phyloP scores from a whole-genome alignment of 805 yeast genomes.

The Ogataea dorogensis region DNA sequence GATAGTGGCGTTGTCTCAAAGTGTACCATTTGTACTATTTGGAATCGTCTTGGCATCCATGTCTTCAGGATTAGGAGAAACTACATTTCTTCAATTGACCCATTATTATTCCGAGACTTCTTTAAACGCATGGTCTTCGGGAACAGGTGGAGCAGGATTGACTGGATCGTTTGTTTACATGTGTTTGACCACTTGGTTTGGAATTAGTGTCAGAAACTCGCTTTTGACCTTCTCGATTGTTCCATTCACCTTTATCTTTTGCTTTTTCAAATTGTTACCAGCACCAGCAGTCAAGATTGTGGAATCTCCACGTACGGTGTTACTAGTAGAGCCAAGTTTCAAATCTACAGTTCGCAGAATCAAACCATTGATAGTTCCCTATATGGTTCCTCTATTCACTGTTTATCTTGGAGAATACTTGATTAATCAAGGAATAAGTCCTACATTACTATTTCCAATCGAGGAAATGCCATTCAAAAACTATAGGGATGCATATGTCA shows the following conservation, averaged over 20 bases:
- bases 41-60: conserved; percentile 80
- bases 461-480: conserved; percentile 64
- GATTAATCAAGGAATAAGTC: conserved; percentile 89
- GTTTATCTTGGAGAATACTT: conserved; percentile 86
- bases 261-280: conserved; percentile 31
- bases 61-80: conserved; percentile 88
- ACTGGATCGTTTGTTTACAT: conserved; percentile 74
- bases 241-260: conserved; percentile 30
- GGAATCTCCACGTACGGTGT: conserved; percentile 1
- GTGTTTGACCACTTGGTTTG: conserved; percentile 67
- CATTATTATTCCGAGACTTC: conserved; percentile 63
- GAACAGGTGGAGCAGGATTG: conserved; percentile 95
- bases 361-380: conserved; percentile 53
- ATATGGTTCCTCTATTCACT: conserved; percentile 77
- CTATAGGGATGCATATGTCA: conserved; percentile 85
- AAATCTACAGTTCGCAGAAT: conserved; percentile 34
- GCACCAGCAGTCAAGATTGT: conserved; percentile 1
- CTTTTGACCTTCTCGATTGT: conserved; percentile 53
- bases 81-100: conserved; percentile 83
- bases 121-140: conserved; percentile 85
- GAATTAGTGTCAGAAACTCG: conserved; percentile 51
- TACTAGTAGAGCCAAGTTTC: conserved; percentile 21
- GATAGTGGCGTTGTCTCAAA: conserved; percentile 47
- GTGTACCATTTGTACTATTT: conserved; percentile 43
- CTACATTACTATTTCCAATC: conserved; percentile 79